phyloP scores from a whole-genome alignment of 108 stramenopile genomes.

The Craspedostauros australis region DNA sequence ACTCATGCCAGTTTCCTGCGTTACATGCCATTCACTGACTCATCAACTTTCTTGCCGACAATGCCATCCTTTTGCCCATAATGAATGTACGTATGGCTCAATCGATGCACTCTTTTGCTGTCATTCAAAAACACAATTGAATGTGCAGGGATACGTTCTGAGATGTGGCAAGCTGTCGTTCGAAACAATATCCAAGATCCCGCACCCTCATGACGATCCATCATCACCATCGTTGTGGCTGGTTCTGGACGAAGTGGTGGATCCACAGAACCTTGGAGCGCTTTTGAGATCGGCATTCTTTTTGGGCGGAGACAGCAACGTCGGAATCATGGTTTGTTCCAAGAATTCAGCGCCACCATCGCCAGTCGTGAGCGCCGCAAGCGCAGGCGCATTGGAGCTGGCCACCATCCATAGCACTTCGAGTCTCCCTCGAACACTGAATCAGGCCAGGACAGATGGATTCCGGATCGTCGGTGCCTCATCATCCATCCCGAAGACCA shows the following conservation, averaged over 20 bases:
- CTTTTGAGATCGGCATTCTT: conserved; percentile 78
- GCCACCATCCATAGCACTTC: conserved; percentile 58
- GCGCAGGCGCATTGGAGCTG: conserved; percentile 83
- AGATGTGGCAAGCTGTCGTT: conserved; percentile 72
- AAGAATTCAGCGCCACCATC: conserved; percentile 88
- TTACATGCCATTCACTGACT: conserved; percentile 1
- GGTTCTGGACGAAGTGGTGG: conserved; percentile 87
- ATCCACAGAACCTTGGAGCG: conserved; percentile 92
- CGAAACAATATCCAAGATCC: conserved; percentile 41
- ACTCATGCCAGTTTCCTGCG: too few relatives aligned
- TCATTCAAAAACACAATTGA: neutral
- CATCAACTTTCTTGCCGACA: too few relatives aligned
- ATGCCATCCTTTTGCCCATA: too few relatives aligned
- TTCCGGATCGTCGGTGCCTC: conserved; percentile 88
- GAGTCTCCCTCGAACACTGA: conserved; percentile 79
- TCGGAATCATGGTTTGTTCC: conserved; percentile 69
- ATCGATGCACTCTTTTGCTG: neutral
- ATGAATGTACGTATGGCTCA: neutral
- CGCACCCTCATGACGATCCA: conserved; percentile 16
- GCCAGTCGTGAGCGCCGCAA: conserved; percentile 76
- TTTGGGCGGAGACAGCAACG: conserved; percentile 42
- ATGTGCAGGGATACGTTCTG: conserved; percentile 61
- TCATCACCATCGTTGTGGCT: conserved; percentile 53
- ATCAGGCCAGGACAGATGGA: conserved; percentile 70
- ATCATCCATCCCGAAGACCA: conserved; percentile 35